A percentile compares a stretch with the other conserved stretches of the same genome.
These are phyloP conservation scores for Heliocybe sulcata DNA, from an alignment of 1,284 basidiomycete species.

Conservation along the genomic window DNA sequence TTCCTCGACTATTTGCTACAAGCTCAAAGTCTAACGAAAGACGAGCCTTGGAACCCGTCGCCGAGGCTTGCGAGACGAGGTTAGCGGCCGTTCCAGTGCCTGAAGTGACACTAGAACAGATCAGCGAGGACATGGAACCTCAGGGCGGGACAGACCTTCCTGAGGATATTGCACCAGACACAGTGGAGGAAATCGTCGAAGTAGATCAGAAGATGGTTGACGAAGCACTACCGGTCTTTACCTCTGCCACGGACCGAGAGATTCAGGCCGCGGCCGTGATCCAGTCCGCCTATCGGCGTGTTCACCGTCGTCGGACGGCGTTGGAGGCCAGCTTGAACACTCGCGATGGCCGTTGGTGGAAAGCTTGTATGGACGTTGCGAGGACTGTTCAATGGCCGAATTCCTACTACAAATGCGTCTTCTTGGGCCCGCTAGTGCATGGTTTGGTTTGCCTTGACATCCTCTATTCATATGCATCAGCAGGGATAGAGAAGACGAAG, in stretches of 20 bases:
- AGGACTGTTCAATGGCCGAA: constrained; percentile 29
- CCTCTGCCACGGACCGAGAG: too few species aligned
- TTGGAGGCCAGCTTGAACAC: background rate
- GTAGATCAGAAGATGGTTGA: background rate
- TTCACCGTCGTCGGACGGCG: background rate
- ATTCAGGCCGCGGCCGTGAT: background rate
- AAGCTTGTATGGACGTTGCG: constrained; percentile 39
- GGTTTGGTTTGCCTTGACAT: background rate
- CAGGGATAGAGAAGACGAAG: background rate
- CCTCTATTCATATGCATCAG: background rate
- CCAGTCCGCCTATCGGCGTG: background rate
- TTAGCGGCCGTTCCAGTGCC: background rate
- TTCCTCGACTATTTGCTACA: background rate
- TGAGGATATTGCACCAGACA: background rate
- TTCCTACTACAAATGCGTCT: background rate
- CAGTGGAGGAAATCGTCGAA: background rate
- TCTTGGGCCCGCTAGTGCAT: background rate
- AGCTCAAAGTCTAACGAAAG: background rate
- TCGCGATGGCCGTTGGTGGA: background rate
- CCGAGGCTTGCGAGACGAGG: background rate
- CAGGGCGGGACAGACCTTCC: background rate
- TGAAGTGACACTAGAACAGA: background rate
- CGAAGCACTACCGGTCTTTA: background rate
- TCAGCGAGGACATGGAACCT: too few species aligned
- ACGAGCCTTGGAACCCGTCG: background rate